Evolutionary conservation across 495 filamentous ascomycete genomes (phyloP).

Genomic region (Lophiostoma macrostomum): DNA sequence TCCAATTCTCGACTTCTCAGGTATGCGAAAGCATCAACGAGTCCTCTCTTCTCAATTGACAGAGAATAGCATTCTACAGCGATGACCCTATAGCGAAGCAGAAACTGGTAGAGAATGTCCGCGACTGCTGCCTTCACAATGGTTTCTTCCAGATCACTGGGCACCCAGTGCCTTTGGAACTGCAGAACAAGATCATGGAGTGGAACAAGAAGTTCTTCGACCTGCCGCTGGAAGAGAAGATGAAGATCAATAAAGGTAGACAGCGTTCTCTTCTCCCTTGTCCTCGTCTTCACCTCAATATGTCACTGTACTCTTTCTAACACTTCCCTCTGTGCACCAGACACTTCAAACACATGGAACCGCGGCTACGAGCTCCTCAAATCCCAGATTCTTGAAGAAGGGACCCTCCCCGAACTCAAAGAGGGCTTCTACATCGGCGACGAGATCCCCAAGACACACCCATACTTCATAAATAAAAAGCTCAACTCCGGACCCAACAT

Average conservation of each 20-base stretch:
- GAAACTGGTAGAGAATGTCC: slow-evolving; percentile 20
- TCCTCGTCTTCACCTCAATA: neutral
- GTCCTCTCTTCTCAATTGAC: neutral
- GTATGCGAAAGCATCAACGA: neutral
- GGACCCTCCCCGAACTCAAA: slow-evolving; percentile 20
- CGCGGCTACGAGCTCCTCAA: slow-evolving; percentile 14
- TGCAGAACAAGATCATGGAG: slow-evolving; percentile 36
- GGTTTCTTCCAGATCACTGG: slow-evolving; percentile 44
- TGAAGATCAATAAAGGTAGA: slow-evolving; percentile 41
- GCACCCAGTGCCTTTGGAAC: slow-evolving; percentile 34
- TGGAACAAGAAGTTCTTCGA: slow-evolving; percentile 38
- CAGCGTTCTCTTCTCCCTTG: no score
- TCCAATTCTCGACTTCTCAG: slow-evolving; percentile 22
- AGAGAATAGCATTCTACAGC: slow-evolving; percentile 16
- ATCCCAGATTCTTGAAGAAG: slow-evolving; percentile 16
- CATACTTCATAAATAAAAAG: slow-evolving; percentile 9
- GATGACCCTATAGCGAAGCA: slow-evolving; percentile 12
- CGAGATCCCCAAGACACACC: slow-evolving; percentile 27
- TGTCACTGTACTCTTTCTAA: neutral
- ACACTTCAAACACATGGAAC: slow-evolving; percentile 26
- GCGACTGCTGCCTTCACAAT: slow-evolving; percentile 27
- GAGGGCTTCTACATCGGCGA: slow-evolving; percentile 36
- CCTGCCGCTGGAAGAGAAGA: slow-evolving; percentile 38
- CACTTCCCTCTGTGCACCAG: neutral
- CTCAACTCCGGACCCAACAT: slow-evolving; percentile 24